Evolutionary conservation across 495 filamentous ascomycete genomes (phyloP).

Genomic region (Zalerion maritima): DNA sequence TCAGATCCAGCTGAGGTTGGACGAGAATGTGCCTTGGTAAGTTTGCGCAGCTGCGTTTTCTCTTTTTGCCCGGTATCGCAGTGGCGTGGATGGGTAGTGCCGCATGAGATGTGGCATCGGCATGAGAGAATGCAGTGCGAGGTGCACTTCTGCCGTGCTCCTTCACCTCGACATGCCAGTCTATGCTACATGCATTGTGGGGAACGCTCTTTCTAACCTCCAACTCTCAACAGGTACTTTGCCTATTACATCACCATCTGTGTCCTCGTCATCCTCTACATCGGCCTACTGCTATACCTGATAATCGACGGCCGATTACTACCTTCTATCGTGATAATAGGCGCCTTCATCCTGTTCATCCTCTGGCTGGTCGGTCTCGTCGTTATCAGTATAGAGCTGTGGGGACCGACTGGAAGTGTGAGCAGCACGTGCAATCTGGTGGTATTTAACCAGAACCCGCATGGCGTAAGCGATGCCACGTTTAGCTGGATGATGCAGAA

Average conservation of each 20-base stretch:
- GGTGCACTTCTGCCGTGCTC: too few relatives aligned
- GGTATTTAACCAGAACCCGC: conserved; percentile 40
- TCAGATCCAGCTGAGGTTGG: conserved; percentile 55
- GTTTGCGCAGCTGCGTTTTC: conserved; percentile 11
- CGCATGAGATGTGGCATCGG: too few relatives aligned
- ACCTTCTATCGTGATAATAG: conserved; percentile 77
- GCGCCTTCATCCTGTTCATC: conserved; percentile 85
- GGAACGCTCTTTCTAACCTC: conserved; percentile 8
- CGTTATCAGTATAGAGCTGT: conserved; percentile 79
- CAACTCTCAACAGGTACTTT: conserved; percentile 56
- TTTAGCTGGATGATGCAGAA: conserved; percentile 79
- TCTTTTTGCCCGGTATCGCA: too few relatives aligned
- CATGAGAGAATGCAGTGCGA: too few relatives aligned
- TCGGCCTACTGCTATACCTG: conserved; percentile 54
- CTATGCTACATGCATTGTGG: too few relatives aligned
- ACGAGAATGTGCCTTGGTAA: conserved; percentile 70
- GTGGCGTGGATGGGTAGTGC: too few relatives aligned
- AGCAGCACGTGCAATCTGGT: conserved; percentile 67
- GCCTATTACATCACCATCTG: conserved; percentile 73
- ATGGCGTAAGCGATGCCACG: conserved; percentile 52
- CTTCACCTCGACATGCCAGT: too few relatives aligned
- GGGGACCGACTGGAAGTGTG: conserved; percentile 60
- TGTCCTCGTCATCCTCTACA: conserved; percentile 57
- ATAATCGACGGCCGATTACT: conserved; percentile 67
- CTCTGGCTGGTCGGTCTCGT: conserved; percentile 88